Base-by-base conservation (phyloP, 306 rosid genomes). In the Castanea sativa region DNA sequence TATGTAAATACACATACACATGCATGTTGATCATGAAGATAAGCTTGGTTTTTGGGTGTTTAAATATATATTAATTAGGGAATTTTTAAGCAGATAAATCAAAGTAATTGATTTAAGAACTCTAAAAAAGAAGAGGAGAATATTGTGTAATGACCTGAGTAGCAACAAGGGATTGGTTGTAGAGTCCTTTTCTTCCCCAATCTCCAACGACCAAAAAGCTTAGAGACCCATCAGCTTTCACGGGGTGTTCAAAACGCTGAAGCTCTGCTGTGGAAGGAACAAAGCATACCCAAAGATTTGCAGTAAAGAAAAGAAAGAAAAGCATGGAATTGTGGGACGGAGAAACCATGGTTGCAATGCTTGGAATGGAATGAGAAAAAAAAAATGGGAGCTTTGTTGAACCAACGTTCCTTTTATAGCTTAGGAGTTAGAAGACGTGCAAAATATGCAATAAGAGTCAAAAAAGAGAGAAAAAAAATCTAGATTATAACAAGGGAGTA, bases 141-240 rank as follows among this genome's bases (percentile, higher is more conserved):
- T n/a, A 5, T 29, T 1, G 12, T 9, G 7, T 38, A 7, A 21
- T 11, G 69, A 92, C 94, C 93, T 87, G 94, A 58, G 63, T 1
- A 20, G 97, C 93, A 3, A 92, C 92, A 79, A 81, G 4, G 57
- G 97, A 86, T 82, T 92, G 94, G 74, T 92, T 92, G 78, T 75
- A 90, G 32, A 68, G 56, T 55, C 94, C 97, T 51, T 77, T 60
- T 76, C 97, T 85, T 78, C 97, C 97, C 97, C 97, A 92, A 29
- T 92, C 97, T 73, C 97, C 97, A 35, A 92, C 60, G 18, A 87
- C 93, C 41, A 92, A 73, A 70, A 92, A 69, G 79, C 85, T 87
- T 19, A 92, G 82, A 55, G 93, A 81, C 1, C 83, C 91, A 51
- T 87, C 90, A 55, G 76, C 65, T 74, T 82, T 87, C 6, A 67